Evolutionary conservation across 176 grass and related monocot species (phyloP), one percentile per base, ranked within the genome.

Genomic region (Alopecurus myosuroides): DNA sequence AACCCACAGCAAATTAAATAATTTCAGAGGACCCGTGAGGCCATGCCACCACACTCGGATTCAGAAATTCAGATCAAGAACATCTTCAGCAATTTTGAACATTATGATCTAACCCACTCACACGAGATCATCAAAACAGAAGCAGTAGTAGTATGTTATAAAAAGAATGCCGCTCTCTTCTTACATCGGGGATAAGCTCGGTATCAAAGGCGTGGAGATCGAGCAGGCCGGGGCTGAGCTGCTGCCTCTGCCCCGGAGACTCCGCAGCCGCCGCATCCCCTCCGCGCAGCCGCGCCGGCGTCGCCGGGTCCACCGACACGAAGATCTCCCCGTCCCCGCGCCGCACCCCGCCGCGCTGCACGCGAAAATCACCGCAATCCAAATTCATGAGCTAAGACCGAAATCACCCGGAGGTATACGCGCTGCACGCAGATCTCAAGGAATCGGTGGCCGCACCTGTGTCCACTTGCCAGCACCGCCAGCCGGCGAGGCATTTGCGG

Each of bases 171-270:
- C 55, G 37, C 77, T 35, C 15, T 68, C 55, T 7, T 60, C 81
- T 94, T 90, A 99, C 97, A 66, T 99, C 94, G 12, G 91, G 88
- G 52, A 99, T 92, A 34, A 99, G 92, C 88, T 99, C 97, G 10
- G 94, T 99, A 71, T 99, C 94, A 34, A 94, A 89, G 9, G 93
- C 91, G 26, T 99, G 97, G 67, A 99, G 89, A 86, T 99, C 97
- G 82, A 99, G 90, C 74, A 99, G 83, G 4, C 97, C 97, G 3
- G 97, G 97, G 48, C 97, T 99, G 78, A 94, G 85, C 86, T 96
- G 91, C 78, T 88, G 91, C 80, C 81, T 77, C 52, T 69, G 66
- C 40, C 90, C 82, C 53, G 84, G 84, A 25, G 88, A 87, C 28
- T 77, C 88, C 66, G 42, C 88, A 41, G 83, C 87, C 81, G 75